Evolutionary conservation across 129 eudicot species (phyloP), one percentile per base, ranked within the genome.

Genomic region (Pseudognaphalium luteoalbum): DNA sequence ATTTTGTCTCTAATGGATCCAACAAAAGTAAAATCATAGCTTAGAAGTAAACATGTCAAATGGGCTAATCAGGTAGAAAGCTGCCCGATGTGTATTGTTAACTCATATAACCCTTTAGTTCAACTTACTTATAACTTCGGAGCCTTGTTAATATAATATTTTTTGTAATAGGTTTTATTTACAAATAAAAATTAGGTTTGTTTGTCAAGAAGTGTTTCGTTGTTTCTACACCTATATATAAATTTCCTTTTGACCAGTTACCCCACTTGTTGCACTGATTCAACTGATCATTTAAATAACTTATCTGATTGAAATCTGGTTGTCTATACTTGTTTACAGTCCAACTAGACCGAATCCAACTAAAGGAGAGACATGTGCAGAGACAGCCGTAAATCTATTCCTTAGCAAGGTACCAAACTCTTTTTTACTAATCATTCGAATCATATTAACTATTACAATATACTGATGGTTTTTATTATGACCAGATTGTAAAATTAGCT

Each of bases 321-420:
- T 63, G 52, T 82, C 32, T 69, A 11, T 44, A 17, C 78, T 71
- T 66, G 15, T 79, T 25, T 86, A 70, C 86, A 91, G 99, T 80
- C 97, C 97, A 58, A 87, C 90, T 37, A 86, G 96, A 70, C 94
- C 90, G 66, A 87, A 77, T 83, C 97, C 97, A 16, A 83, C 88
- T 71, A 96, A 92, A 87, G 97, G 99, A 70, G 99, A 91, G 85
- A 95, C 99, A 16, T 95, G 96, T 82, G 99, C 99, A 51, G 99
- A 95, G 86, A 91, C 99, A 12, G 86, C 96, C 22, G 85, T 91
- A 42, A 91, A 80, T 76, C 85, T 89, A 35, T 91, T 95, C 68
- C 87, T 95, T 76, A 83, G 94, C 78, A 95, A 95, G 99, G 99
- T 95, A 30, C 41, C 30, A 57, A 37, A 52, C 72, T 20, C 65